These are phyloP conservation scores for Cryptococcus depauperatus DNA, from an alignment of 1,284 basidiomycete species.

Conservation along the genomic window DNA sequence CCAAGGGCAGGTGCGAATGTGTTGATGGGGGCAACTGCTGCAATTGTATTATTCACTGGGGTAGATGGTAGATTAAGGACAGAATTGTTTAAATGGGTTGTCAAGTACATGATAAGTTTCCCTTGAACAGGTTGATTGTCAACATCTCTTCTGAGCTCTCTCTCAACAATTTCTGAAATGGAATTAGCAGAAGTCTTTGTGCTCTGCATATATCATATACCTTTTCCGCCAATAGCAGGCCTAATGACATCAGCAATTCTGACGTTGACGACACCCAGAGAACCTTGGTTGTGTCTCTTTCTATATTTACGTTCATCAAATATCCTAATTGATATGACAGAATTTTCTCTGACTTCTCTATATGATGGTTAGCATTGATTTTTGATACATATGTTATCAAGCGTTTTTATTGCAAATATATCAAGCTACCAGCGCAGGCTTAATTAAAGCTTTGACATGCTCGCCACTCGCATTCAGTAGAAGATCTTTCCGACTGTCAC, in stretches of 20 bases:
- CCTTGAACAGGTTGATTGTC: constrained; percentile 80
- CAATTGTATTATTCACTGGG: constrained; percentile 12
- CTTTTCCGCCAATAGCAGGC: constrained; percentile 78
- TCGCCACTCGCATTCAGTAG: too few species aligned
- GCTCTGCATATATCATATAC: constrained; percentile 49
- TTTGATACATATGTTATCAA: too few species aligned
- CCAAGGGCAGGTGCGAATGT: constrained; percentile 28
- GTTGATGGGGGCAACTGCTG: constrained; percentile 7
- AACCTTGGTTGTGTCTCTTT: constrained; percentile 72
- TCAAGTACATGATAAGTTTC: constrained; percentile 71
- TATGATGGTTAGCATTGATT: constrained; percentile 46
- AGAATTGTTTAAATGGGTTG: constrained; percentile 66
- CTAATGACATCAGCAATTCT: constrained; percentile 80
- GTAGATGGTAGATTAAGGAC: constrained; percentile 46
- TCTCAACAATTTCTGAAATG: constrained; percentile 62
- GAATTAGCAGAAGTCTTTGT: constrained; percentile 3
- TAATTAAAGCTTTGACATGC: too few species aligned
- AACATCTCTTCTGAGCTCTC: constrained; percentile 75
- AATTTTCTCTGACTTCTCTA: constrained; percentile 69
- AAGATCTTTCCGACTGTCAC: too few species aligned
- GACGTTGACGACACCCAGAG: constrained; percentile 88
- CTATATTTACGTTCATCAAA: constrained; percentile 98
- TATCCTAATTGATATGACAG: constrained; percentile 85
- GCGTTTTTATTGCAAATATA: too few species aligned
- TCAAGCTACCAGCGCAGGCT: too few species aligned